phyloP scores from a whole-genome alignment of 1,284 basidiomycete species.

The Pseudozyma pruni region DNA sequence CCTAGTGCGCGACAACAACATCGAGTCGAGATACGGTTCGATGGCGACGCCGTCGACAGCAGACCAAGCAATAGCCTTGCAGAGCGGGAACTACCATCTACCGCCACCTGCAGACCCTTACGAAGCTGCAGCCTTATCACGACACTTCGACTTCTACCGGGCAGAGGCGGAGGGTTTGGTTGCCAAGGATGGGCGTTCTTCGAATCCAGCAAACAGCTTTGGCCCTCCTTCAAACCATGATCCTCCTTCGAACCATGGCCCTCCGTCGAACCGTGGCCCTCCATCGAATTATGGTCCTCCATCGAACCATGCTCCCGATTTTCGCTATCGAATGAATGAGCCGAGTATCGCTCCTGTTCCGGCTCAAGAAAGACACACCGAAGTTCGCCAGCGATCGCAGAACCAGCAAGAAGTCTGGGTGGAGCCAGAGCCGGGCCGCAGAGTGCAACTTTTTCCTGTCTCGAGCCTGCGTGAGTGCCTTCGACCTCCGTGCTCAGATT shows the following conservation, averaged over 20 bases:
- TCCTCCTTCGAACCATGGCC: not conserved
- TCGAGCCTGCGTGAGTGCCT: constrained; percentile 17
- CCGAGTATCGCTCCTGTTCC: not conserved
- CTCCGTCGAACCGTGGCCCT: no score
- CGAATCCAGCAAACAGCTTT: not conserved
- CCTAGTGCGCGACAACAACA: not conserved
- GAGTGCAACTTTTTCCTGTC: constrained; percentile 16
- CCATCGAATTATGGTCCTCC: no score
- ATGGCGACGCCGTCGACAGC: not conserved
- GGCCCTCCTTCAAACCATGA: no score
- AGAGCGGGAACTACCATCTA: not conserved
- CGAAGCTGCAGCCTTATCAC: constrained; percentile 5
- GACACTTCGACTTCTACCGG: constrained; percentile 26
- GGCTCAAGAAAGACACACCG: no score
- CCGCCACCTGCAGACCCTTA: not conserved
- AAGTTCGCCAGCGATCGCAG: not conserved
- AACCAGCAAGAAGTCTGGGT: constrained; percentile 1
- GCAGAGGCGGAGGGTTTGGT: constrained; percentile 25
- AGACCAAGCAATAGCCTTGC: not conserved
- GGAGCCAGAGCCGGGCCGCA: constrained; percentile 26
- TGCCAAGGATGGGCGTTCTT: not conserved
- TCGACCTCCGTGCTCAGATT: not conserved
- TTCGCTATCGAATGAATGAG: not conserved
- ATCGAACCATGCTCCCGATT: no score
- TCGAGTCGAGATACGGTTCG: not conserved